phyloP scores from a whole-genome alignment of 1,284 basidiomycete species.

The Prillingera fragicola region DNA sequence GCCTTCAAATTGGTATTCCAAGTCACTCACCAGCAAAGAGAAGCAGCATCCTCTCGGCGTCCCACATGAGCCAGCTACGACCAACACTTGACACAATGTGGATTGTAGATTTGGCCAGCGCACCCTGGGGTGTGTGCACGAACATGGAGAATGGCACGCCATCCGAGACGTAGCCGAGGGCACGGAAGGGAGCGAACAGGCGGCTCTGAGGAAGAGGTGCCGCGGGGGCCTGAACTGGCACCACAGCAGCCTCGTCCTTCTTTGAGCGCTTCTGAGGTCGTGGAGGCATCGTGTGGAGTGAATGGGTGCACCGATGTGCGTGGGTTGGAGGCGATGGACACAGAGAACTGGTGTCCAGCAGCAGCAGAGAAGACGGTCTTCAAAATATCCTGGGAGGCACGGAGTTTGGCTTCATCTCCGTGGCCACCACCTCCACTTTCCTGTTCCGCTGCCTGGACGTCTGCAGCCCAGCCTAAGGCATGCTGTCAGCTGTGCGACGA shows the following conservation, averaged over 20 bases:
- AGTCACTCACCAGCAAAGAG: slow-evolving; percentile 77
- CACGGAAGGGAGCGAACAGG: slow-evolving; percentile 91
- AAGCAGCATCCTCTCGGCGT: slow-evolving; percentile 84
- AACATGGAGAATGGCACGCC: slow-evolving; percentile 85
- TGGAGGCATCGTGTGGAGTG: slow-evolving; percentile 11
- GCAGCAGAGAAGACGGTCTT: too few relatives aligned
- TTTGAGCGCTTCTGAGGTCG: slow-evolving; percentile 17
- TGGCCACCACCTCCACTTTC: too few relatives aligned
- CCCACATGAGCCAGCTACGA: slow-evolving; percentile 92
- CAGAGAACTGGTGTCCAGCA: too few relatives aligned
- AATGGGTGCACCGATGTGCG: too few relatives aligned
- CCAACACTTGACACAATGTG: slow-evolving; percentile 86
- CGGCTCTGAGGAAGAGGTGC: slow-evolving; percentile 25
- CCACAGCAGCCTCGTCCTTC: slow-evolving; percentile 2
- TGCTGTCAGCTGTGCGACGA: too few relatives aligned
- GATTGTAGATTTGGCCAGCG: slow-evolving; percentile 71
- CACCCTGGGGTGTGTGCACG: slow-evolving; percentile 78
- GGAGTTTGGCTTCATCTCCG: too few relatives aligned
- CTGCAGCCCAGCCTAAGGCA: too few relatives aligned
- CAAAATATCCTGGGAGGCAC: too few relatives aligned
- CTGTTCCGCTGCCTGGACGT: too few relatives aligned
- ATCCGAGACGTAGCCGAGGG: slow-evolving; percentile 87
- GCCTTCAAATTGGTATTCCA: too few relatives aligned
- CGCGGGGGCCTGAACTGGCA: neutral
- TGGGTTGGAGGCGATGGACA: too few relatives aligned